phyloP scores from a whole-genome alignment of 306 rosid species.

The Dryas alaskensis region DNA sequence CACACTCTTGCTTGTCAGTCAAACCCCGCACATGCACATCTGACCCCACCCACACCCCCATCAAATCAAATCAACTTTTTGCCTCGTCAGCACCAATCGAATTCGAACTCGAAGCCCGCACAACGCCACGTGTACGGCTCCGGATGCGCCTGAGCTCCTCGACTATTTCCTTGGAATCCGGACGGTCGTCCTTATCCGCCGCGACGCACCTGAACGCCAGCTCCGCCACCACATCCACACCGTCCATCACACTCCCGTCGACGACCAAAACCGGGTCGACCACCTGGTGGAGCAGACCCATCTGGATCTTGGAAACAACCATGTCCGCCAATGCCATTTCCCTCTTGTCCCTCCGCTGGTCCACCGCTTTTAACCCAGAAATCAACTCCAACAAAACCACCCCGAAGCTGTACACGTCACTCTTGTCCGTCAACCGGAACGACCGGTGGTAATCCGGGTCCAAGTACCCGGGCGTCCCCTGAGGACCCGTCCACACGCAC shows the following conservation, averaged over 20 bases:
- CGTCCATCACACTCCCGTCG: slow-evolving; percentile 35
- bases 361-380: slow-evolving; percentile 75
- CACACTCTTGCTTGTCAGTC: slow-evolving; percentile 26
- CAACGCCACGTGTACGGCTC: slow-evolving; percentile 35
- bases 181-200: slow-evolving; percentile 88
- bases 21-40: slow-evolving; percentile 43
- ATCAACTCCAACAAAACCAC: slow-evolving; percentile 78
- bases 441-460: slow-evolving; percentile 96
- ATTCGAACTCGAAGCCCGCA: slow-evolving; percentile 26
- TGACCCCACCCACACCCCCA: slow-evolving; percentile 14
- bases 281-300: slow-evolving; percentile 67
- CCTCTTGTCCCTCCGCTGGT: slow-evolving; percentile 65
- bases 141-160: slow-evolving; percentile 62
- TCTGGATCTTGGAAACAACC: slow-evolving; percentile 81
- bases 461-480: slow-evolving; percentile 91
- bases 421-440: slow-evolving; percentile 85
- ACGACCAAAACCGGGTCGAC: slow-evolving; percentile 59
- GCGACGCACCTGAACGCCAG: slow-evolving; percentile 93
- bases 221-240: slow-evolving; percentile 66
- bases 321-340: slow-evolving; percentile 82
- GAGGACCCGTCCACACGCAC: slow-evolving; percentile 93
- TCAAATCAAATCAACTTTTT: slow-evolving; percentile 25
- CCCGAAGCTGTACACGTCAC: slow-evolving; percentile 95
- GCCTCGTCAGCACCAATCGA: slow-evolving; percentile 36
- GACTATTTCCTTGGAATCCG: slow-evolving; percentile 78